A percentile compares a stretch with the other conserved stretches of the same genome.
Conservation (phyloP, 805 yeast genomes). For the Starmerella davenportii region DNA sequence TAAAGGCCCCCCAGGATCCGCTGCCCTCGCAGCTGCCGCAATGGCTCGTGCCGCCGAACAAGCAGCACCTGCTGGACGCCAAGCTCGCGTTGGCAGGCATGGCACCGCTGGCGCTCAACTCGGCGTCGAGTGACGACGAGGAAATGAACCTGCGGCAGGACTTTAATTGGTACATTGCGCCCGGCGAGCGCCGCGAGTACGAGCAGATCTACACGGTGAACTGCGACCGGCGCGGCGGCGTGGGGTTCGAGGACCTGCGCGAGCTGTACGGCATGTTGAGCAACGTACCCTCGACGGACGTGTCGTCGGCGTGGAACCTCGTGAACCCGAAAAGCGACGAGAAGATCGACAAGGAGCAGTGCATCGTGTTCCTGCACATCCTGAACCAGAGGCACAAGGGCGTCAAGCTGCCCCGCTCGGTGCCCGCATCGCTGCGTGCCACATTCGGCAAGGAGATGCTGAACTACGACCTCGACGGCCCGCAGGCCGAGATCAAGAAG, state of each 20-base stretch:
- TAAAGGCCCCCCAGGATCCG: conserved; percentile 45
- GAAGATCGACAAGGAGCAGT: conserved; percentile 86
- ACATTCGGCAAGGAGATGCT: conserved; percentile 77
- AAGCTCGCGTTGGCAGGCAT: conserved; percentile 35
- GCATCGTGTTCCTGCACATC: conserved; percentile 73
- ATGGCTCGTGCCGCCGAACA: conserved; percentile 85
- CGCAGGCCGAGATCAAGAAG: conserved; percentile 29
- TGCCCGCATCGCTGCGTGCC: conserved; percentile 83
- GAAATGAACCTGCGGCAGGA: conserved; percentile 47
- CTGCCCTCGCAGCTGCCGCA: conserved; percentile 65
- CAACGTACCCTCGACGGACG: conserved; percentile 66
- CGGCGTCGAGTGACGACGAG: conserved; percentile 31
- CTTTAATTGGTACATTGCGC: conserved; percentile 94
- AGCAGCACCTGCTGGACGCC: conserved; percentile 71
- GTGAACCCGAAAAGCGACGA: conserved; percentile 79
- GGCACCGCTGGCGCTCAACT: conserved; percentile 9
- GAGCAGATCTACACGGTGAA: conserved; percentile 59
- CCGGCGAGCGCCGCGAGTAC: conserved; percentile 62
- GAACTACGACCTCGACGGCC: conserved; percentile 34
- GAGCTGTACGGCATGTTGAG: conserved; percentile 50
- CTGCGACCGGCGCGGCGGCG: conserved; percentile 62
- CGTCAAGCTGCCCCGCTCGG: conserved; percentile 73
- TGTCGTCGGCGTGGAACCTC: conserved; percentile 82
- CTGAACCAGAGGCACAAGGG: conserved; percentile 77
- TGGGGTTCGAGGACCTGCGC: conserved; percentile 51